Conservation (phyloP, 2,329 filamentous ascomycete species). For the Bipolaris cookei region DNA sequence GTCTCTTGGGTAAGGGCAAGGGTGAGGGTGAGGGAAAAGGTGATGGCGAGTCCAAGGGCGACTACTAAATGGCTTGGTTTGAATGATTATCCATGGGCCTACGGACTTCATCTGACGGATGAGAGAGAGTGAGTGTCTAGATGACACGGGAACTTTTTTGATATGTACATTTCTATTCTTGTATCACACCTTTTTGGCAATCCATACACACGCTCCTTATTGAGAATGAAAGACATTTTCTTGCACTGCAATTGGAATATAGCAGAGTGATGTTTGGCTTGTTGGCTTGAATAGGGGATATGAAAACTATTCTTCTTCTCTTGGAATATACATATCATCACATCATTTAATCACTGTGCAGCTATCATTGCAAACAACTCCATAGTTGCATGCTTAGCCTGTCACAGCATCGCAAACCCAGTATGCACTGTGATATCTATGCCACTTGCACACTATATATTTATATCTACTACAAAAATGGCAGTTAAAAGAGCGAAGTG, state of each 20-base stretch:
- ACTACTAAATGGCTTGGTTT: not conserved
- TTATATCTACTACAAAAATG: not conserved
- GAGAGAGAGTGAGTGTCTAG: too few species aligned
- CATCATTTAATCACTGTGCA: too few species aligned
- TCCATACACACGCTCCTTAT: not conserved
- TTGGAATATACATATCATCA: too few species aligned
- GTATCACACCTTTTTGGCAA: not conserved
- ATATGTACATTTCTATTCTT: not conserved
- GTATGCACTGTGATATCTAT: not conserved
- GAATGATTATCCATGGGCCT: too few species aligned
- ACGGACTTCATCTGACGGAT: too few species aligned
- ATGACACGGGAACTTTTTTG: too few species aligned
- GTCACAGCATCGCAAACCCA: not conserved
- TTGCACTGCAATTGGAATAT: not conserved
- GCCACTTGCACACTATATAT: not conserved
- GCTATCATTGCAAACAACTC: too few species aligned
- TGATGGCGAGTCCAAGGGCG: not conserved
- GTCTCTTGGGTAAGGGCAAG: constrained; percentile 12
- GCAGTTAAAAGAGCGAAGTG: constrained; percentile 4
- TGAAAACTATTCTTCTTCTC: too few species aligned
- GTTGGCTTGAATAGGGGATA: too few species aligned
- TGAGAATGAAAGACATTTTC: not conserved
- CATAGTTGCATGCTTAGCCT: not conserved
- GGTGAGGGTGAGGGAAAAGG: not conserved
- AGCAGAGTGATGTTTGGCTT: not conserved